Percentiles rank a stretch among this genome's conserved stretches.
These are phyloP conservation scores for Goffeauzyma gilvescens DNA, from an alignment of 768 basidiomycete species.

Conservation along the genomic window DNA sequence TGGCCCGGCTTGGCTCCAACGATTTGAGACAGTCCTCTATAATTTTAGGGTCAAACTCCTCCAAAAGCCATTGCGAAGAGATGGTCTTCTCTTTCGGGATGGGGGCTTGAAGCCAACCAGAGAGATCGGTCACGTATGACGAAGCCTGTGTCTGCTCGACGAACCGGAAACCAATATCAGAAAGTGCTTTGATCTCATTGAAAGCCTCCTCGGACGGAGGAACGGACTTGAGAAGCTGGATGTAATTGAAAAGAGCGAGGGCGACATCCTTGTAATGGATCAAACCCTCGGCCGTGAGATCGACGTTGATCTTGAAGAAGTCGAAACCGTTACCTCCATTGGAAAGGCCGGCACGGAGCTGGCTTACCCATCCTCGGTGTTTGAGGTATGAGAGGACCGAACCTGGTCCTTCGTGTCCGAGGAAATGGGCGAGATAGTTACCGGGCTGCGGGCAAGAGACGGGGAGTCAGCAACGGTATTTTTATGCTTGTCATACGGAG, in stretches of 20 bases:
- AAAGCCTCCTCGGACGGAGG: slow-evolving; percentile 43
- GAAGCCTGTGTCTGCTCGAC: slow-evolving; percentile 66
- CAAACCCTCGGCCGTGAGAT: slow-evolving; percentile 70
- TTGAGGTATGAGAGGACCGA: slow-evolving; percentile 82
- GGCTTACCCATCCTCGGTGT: slow-evolving; percentile 65
- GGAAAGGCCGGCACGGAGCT: slow-evolving; percentile 50
- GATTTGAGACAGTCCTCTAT: slow-evolving; percentile 41
- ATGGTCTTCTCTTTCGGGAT: slow-evolving; percentile 60
- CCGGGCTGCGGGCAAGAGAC: slow-evolving; percentile 36
- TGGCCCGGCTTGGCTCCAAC: slow-evolving; percentile 47
- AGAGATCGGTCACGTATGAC: slow-evolving; percentile 54
- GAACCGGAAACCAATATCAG: slow-evolving; percentile 62
- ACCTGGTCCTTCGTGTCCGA: slow-evolving; percentile 63
- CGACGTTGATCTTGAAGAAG: slow-evolving; percentile 64
- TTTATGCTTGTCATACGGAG: background rate
- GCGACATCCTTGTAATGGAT: slow-evolving; percentile 58
- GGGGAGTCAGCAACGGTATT: slow-evolving; percentile 1
- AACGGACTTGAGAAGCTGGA: slow-evolving; percentile 32
- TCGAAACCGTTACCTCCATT: slow-evolving; percentile 56
- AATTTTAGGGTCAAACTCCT: slow-evolving; percentile 49
- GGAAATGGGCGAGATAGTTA: slow-evolving; percentile 54
- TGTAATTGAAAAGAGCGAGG: slow-evolving; percentile 56
- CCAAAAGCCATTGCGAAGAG: slow-evolving; percentile 48
- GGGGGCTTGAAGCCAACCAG: slow-evolving; percentile 60
- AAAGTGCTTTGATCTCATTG: slow-evolving; percentile 52